These are phyloP conservation scores for Trichoderma sp. DNA, from an alignment of 2,329 filamentous ascomycete species.

Conservation along the genomic window DNA sequence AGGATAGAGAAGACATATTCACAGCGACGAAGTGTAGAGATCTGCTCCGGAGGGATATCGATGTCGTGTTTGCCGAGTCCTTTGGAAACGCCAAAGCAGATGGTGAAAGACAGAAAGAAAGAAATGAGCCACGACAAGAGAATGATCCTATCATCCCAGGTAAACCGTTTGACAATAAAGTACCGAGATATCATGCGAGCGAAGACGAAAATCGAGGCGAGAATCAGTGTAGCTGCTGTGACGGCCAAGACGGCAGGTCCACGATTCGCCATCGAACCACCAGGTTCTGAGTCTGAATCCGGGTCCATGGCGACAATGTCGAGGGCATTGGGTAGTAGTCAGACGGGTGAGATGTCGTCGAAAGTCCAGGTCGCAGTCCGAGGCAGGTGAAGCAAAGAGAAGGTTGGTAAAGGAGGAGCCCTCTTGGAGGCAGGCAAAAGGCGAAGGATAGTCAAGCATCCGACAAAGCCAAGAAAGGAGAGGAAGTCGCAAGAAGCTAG, in stretches of 20 bases:
- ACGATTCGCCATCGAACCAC: conserved; percentile 48
- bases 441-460: conserved; percentile 7
- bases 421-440: background rate
- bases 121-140: conserved; percentile 74
- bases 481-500: conserved; percentile 20
- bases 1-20: conserved; percentile 67
- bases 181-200: conserved; percentile 72
- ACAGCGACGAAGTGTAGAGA: conserved; percentile 54
- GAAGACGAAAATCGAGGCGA: conserved; percentile 74
- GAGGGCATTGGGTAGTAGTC: conserved; percentile 18
- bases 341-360: background rate
- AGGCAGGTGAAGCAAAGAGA: background rate
- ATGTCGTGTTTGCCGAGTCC: conserved; percentile 69
- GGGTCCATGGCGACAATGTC: conserved; percentile 23
- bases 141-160: conserved; percentile 81
- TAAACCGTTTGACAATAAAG: conserved; percentile 70
- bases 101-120: conserved; percentile 66
- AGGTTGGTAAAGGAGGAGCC: background rate
- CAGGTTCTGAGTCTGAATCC: conserved; percentile 27
- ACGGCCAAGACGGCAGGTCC: conserved; percentile 68
- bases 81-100: conserved; percentile 62
- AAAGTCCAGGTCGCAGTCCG: background rate
- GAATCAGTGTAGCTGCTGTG: conserved; percentile 65
- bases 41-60: conserved; percentile 56
- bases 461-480: conserved; percentile 15